Conservation (phyloP, 164 flowering plant species). For the Houttuynia cordata region DNA sequence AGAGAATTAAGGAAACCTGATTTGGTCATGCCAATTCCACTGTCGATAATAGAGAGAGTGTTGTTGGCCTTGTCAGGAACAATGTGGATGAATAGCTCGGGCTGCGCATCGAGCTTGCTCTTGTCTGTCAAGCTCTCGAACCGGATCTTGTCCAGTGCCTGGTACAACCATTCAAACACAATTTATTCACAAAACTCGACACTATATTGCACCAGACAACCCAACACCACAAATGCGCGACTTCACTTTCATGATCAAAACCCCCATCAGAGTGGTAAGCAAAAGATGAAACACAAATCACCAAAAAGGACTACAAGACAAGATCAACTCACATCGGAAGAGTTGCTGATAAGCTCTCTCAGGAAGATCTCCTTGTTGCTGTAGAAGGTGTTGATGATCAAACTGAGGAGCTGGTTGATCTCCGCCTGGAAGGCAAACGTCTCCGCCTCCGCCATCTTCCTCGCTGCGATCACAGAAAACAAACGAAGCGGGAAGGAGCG, state of each 20-base stretch:
- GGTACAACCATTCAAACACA: not conserved
- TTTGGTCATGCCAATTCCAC: slow-evolving; percentile 11
- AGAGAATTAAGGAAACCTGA: not conserved
- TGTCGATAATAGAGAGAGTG: slow-evolving; percentile 6
- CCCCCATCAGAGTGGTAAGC: no score
- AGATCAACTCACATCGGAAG: slow-evolving; percentile 42
- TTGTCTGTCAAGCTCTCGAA: slow-evolving; percentile 12
- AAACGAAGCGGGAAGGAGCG: not conserved
- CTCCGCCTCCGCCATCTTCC: slow-evolving; percentile 22
- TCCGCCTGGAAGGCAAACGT: slow-evolving; percentile 66
- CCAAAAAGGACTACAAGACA: not conserved
- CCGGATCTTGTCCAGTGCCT: slow-evolving; percentile 10
- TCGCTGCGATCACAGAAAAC: not conserved
- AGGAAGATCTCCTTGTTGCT: slow-evolving; percentile 83
- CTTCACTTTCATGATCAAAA: not conserved
- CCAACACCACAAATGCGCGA: not conserved
- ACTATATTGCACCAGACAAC: not conserved
- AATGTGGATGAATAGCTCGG: slow-evolving; percentile 10
- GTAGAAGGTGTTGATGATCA: slow-evolving; percentile 79
- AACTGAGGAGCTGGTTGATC: slow-evolving; percentile 66
- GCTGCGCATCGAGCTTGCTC: slow-evolving; percentile 13
- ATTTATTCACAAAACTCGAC: not conserved
- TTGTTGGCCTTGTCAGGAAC: slow-evolving; percentile 11
- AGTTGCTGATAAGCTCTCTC: slow-evolving; percentile 67
- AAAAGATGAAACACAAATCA: no score